These are phyloP conservation scores for Diaporthe caulivora DNA, from an alignment of 2,329 filamentous ascomycete species.

Conservation along the genomic window DNA sequence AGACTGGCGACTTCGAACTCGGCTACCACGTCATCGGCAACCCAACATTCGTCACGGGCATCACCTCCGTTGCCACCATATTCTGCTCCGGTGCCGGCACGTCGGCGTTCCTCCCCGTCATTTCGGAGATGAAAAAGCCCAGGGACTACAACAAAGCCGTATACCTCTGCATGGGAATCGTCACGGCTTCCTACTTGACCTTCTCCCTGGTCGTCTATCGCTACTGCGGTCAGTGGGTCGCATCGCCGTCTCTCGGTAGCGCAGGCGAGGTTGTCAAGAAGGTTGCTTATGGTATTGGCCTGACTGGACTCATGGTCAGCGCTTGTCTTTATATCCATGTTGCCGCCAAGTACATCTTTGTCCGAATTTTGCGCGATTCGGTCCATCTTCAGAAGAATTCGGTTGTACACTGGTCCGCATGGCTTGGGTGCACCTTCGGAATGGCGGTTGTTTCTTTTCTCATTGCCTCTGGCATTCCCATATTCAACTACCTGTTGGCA, in stretches of 20 bases:
- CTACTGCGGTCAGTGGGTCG: constrained; percentile 73
- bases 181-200: constrained; percentile 66
- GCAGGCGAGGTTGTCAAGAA: constrained; percentile 72
- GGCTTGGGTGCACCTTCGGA: constrained; percentile 46
- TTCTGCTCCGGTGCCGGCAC: constrained; percentile 38
- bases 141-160: constrained; percentile 71
- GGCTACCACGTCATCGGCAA: constrained; percentile 41
- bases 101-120: constrained; percentile 47
- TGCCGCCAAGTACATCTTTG: constrained; percentile 51
- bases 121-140: constrained; percentile 73
- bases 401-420: constrained; percentile 47
- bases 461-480: constrained; percentile 45
- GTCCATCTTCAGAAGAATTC: constrained; percentile 48
- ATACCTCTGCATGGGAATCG: constrained; percentile 69
- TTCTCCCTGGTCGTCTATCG: constrained; percentile 72
- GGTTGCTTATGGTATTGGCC: constrained; percentile 70
- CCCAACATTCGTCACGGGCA: constrained; percentile 40
- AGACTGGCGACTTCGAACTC: constrained; percentile 43
- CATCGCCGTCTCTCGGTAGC: constrained; percentile 71
- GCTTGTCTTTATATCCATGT: constrained; percentile 49
- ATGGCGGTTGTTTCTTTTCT: constrained; percentile 44
- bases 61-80: constrained; percentile 39
- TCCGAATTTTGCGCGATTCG: constrained; percentile 48
- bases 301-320: constrained; percentile 65
- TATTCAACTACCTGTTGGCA: constrained; percentile 44